phyloP scores from a whole-genome alignment of 768 basidiomycete genomes.

The Daedaleopsis nitida region DNA sequence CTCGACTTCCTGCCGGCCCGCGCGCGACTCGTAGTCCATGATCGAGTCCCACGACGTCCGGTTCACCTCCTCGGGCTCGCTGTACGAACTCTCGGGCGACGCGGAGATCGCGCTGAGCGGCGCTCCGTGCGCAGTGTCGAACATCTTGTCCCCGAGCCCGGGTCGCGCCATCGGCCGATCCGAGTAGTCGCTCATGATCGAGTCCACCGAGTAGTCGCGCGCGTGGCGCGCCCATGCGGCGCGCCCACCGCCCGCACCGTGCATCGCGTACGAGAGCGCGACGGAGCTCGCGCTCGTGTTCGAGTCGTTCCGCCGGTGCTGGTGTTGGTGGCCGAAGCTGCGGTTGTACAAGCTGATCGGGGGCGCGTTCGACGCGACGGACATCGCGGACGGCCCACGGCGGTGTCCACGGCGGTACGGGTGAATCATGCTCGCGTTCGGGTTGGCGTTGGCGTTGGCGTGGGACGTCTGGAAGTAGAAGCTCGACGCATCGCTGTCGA shows the following conservation, averaged over 20 bases:
- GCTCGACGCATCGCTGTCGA: conserved; percentile 77
- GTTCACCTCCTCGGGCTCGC: conserved; percentile 32
- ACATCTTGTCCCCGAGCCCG: conserved; percentile 87
- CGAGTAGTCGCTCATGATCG: conserved; percentile 65
- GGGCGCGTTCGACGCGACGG: conserved; percentile 60
- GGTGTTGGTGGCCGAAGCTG: conserved; percentile 42
- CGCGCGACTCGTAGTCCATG: conserved; percentile 49
- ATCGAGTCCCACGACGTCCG: conserved; percentile 65
- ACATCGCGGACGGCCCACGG: conserved; percentile 53
- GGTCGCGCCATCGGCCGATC: conserved; percentile 62
- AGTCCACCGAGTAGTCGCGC: conserved; percentile 63
- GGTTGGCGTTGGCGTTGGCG: no score
- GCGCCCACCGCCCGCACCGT: conserved; percentile 55
- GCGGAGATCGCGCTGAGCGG: conserved; percentile 66
- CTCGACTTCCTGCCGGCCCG: conserved; percentile 21
- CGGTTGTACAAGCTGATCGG: conserved; percentile 77
- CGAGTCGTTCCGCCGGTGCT: conserved; percentile 56
- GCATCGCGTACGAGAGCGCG: conserved; percentile 54
- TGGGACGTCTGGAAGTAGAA: conserved; percentile 64
- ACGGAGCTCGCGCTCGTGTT: conserved; percentile 58
- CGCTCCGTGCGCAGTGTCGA: conserved; percentile 58
- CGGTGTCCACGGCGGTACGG: conserved; percentile 52
- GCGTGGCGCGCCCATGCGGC: conserved; percentile 62
- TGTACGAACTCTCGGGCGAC: conserved; percentile 55
- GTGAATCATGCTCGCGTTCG: conserved; percentile 18